Conservation (phyloP, 306 rosid genomes). For the Quercus aquifolioides region DNA sequence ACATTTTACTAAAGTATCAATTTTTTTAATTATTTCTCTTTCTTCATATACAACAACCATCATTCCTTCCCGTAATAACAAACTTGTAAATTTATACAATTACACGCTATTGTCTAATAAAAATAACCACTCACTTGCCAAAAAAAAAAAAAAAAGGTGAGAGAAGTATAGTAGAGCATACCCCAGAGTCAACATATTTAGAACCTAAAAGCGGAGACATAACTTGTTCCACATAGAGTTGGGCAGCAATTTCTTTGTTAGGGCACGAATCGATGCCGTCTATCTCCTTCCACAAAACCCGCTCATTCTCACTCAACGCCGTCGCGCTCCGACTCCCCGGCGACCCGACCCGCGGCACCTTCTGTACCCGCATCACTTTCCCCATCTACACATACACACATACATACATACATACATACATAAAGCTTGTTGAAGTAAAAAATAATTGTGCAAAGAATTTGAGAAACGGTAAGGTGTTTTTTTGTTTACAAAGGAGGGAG, state of each 20-base stretch:
- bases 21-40: too few relatives aligned
- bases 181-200: conserved; percentile 76
- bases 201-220: conserved; percentile 85
- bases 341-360: conserved; percentile 44
- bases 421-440: neutral
- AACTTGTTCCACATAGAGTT: conserved; percentile 50
- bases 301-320: conserved; percentile 53
- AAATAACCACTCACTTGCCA: neutral
- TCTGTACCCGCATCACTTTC: conserved; percentile 79
- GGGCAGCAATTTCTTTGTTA: conserved; percentile 49
- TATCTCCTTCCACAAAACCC: conserved; percentile 61
- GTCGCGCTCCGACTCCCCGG: conserved; percentile 31
- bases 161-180: conserved; percentile 20
- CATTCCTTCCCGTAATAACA: too few relatives aligned
- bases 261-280: conserved; percentile 47
- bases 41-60: too few relatives aligned
- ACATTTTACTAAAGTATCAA: too few relatives aligned
- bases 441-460: neutral
- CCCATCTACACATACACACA: conserved; percentile 45
- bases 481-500: conserved; percentile 51
- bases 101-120: too few relatives aligned
- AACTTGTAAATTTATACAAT: too few relatives aligned
- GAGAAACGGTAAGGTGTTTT: neutral
- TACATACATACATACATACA: neutral
- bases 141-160: neutral